These are phyloP conservation scores for Amanita muscaria DNA, from an alignment of 768 basidiomycete species.

Conservation along the genomic window DNA sequence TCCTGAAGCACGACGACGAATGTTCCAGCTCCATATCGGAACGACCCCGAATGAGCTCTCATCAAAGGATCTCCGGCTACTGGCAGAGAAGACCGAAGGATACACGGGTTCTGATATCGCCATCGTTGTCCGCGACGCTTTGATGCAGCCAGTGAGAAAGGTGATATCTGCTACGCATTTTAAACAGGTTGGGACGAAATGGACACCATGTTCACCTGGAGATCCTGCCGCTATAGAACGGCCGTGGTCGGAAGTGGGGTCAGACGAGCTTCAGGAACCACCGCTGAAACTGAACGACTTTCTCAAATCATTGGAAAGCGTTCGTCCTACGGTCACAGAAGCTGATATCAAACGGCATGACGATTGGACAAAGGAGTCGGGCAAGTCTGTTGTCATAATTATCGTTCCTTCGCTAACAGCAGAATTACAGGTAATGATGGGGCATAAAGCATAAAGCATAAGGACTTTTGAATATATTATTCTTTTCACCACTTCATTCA, in stretches of 20 bases:
- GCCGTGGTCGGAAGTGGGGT: constrained; percentile 80
- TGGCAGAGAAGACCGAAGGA: constrained; percentile 86
- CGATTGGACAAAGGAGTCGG: constrained; percentile 79
- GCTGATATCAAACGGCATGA: constrained; percentile 81
- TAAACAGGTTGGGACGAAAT: constrained; percentile 59
- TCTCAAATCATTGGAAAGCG: constrained; percentile 65
- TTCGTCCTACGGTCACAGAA: constrained; percentile 81
- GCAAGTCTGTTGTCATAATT: constrained; percentile 30
- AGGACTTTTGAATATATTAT: background rate
- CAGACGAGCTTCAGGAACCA: constrained; percentile 88
- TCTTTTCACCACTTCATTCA: constrained; percentile 2
- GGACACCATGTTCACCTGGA: constrained; percentile 96
- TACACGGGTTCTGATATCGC: constrained; percentile 96
- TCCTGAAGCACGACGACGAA: constrained; percentile 80
- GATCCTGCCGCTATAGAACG: constrained; percentile 80
- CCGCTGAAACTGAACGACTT: constrained; percentile 73
- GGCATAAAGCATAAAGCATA: no score
- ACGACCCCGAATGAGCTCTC: constrained; percentile 81
- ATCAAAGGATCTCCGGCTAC: constrained; percentile 64
- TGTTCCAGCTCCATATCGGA: constrained; percentile 97
- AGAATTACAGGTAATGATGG: constrained; percentile 22
- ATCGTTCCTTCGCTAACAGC: background rate
- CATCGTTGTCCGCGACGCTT: constrained; percentile 87
- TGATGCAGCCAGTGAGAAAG: constrained; percentile 98
- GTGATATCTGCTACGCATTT: constrained; percentile 95